A percentile compares a stretch with the other conserved stretches of the same genome.
Conservation (phyloP, 2,329 filamentous ascomycete species). For the Fusarium kyushuense region DNA sequence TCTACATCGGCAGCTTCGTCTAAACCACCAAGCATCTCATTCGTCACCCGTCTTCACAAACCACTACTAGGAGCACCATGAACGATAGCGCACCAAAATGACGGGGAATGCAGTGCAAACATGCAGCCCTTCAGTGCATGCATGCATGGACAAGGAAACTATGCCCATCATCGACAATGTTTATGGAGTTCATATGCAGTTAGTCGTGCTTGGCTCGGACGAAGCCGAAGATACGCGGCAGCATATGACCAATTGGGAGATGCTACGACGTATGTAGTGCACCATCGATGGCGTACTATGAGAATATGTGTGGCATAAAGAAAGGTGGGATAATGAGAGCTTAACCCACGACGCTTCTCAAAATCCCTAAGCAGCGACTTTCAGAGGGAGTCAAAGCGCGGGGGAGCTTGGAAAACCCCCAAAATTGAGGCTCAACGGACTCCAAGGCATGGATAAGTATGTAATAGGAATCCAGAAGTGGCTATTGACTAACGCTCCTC, state of each 20-base stretch:
- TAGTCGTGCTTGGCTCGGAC: conserved; percentile 22
- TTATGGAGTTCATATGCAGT: conserved; percentile 1
- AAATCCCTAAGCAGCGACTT: too few relatives aligned
- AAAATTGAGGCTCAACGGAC: conserved; percentile 37
- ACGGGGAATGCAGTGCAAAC: conserved; percentile 34
- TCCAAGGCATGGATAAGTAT: background rate
- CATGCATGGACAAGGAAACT: background rate
- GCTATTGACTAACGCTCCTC: background rate
- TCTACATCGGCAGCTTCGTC: conserved; percentile 13
- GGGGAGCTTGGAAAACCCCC: conserved; percentile 25
- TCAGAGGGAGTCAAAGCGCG: conserved; percentile 11
- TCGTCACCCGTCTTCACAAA: conserved; percentile 15
- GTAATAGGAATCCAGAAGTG: background rate
- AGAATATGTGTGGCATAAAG: background rate
- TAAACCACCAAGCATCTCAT: conserved; percentile 3
- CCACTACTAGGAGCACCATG: conserved; percentile 11
- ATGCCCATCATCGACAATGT: conserved; percentile 8
- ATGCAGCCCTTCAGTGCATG: conserved; percentile 19
- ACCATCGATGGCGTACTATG: conserved; percentile 6
- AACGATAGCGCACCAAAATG: conserved; percentile 31
- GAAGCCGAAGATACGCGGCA: conserved; percentile 21
- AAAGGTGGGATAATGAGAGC: background rate
- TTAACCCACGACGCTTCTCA: too few relatives aligned
- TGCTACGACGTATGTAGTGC: conserved; percentile 8
- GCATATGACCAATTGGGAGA: conserved; percentile 18